Conservation (phyloP, 2,329 filamentous ascomycete species). For the Orbilia blumenaviensis region DNA sequence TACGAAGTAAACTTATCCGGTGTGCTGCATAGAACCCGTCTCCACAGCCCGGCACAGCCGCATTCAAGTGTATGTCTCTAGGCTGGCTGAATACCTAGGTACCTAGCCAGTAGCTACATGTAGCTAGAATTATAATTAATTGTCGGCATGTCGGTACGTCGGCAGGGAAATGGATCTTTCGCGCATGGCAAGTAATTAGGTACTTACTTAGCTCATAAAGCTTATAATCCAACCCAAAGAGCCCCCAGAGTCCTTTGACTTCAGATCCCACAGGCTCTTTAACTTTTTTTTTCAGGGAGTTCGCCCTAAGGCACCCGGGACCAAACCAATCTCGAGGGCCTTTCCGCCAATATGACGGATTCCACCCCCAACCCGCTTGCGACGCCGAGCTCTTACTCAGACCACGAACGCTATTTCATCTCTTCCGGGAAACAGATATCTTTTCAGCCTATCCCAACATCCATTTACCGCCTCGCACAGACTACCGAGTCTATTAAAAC, state of each 20-base stretch:
- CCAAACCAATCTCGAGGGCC: too few relatives aligned
- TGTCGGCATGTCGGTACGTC: not conserved
- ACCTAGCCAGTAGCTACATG: too few relatives aligned
- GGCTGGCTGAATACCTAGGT: too few relatives aligned
- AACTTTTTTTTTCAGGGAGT: not conserved
- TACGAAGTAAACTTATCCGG: not conserved
- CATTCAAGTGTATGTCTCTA: not conserved
- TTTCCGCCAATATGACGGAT: constrained; percentile 24
- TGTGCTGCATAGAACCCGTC: not conserved
- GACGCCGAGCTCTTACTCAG: constrained; percentile 12
- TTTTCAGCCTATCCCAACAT: constrained; percentile 38
- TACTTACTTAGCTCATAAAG: not conserved
- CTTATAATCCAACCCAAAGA: not conserved
- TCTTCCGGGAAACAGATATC: constrained; percentile 36
- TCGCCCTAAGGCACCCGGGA: too few relatives aligned
- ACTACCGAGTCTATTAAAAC: constrained; percentile 47
- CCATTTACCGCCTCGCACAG: constrained; percentile 44
- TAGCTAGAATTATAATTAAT: too few relatives aligned
- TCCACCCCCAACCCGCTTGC: constrained; percentile 11
- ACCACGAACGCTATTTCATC: constrained; percentile 49
- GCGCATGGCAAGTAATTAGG: not conserved
- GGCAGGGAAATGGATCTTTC: not conserved
- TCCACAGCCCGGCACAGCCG: not conserved
- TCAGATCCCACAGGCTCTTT: not conserved
- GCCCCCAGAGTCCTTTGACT: not conserved